Evolutionary conservation across 345 rosid species (phyloP).

Genomic region (Cardamine chenopodiifolia): DNA sequence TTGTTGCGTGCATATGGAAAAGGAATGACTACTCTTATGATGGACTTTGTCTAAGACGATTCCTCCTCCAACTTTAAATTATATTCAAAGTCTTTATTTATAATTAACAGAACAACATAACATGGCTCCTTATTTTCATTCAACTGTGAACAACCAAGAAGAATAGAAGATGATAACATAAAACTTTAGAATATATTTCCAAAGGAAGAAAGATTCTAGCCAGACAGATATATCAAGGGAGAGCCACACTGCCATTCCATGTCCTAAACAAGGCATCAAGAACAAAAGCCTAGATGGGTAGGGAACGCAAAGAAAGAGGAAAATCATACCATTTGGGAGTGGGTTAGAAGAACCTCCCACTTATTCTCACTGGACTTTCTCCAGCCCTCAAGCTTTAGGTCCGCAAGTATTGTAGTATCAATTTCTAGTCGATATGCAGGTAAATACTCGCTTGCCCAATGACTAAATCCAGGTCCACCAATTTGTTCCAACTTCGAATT

Average conservation of each 20-base stretch:
- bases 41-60: neutral
- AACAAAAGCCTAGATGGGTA: constrained; percentile 23
- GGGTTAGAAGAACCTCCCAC: constrained; percentile 87
- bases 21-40: constrained; percentile 6
- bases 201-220: neutral
- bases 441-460: constrained; percentile 70
- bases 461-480: constrained; percentile 75
- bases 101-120: neutral
- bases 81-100: neutral
- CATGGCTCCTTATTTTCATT: neutral
- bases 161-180: constrained; percentile 3
- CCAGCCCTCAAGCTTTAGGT: constrained; percentile 84
- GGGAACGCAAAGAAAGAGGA: constrained; percentile 2
- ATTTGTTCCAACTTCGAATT: constrained; percentile 61
- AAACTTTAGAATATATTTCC: neutral
- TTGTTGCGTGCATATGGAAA: neutral
- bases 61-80: neutral
- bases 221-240: constrained; percentile 4
- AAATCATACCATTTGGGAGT: constrained; percentile 82
- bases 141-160: neutral
- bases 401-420: constrained; percentile 52
- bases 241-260: neutral
- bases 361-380: constrained; percentile 52
- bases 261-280: constrained; percentile 13
- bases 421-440: constrained; percentile 73